Evolutionary conservation across 345 rosid species (phyloP), one percentile per base, ranked within the genome.

Genomic region (Psidium guajava): DNA sequence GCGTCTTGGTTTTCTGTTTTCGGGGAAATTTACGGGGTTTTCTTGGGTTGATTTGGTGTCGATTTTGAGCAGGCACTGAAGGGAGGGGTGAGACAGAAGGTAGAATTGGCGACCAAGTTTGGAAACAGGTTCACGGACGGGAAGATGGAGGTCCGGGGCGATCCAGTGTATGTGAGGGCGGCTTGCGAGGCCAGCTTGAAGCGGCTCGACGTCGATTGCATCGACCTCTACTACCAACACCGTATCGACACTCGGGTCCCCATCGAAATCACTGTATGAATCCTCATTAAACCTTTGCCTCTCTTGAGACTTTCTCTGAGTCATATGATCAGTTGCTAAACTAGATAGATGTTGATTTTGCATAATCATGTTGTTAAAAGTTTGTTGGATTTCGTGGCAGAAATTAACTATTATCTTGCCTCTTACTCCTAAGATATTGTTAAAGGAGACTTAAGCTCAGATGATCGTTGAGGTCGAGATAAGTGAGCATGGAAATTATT

Each of bases 161-260:
- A 93, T 84, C 95, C 97, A 2, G 89, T 87, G 56, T 91, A 93
- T 84, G 93, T 91, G 5, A 88, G 95, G 74, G 85, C 88, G 56
- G 89, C 93, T 82, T 93, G 94, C 81, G 94, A 93, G 82, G 94
- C 86, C 21, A 94, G 95, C 81, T 90, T 94, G 90, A 92, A 86
- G 75, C 90, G 94, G 82, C 94, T 94, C 82, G 88, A 87, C 21
- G 90, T 91, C 61, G 88, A 85, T 40, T 77, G 82, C 24, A 25
- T 42, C 13, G 44, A 77, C 44, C 51, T 42, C 51, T 24, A 20
- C 44, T 16, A 18, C 25, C 44, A 24, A 77, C n/a, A 40, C n/a
- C 57, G 22, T 25, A 28, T 7, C 13, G 49, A 28, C 57, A 25
- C 73, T 53, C 58, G 58, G 4, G 53, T 36, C 11, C 57, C 84